Base-by-base conservation (phyloP, 2,329 filamentous ascomycete genomes). In the Scedosporium dehoogii region DNA sequence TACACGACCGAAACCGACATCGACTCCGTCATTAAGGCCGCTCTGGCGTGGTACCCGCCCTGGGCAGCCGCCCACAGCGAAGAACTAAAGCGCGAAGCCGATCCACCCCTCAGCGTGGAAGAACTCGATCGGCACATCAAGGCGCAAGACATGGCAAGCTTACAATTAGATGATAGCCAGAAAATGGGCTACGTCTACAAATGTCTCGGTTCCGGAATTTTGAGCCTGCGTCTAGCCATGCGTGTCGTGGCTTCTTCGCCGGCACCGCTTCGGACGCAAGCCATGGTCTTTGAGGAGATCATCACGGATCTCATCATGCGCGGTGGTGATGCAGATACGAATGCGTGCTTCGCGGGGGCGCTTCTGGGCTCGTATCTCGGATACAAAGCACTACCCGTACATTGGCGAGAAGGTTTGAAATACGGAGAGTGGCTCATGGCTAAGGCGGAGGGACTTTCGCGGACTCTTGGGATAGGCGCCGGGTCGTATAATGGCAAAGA, bases 161-260 rank as follows among this genome's bases (percentile, higher is more conserved):
- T 82, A 46, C 67, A 76, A 57, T 69, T 82, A 18, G 80, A 83
- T 63, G 75, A 79, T 18, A 64, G 66, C 5, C 66, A 68, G 27
- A 74, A 76, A 66, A 81, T 83, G 56, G 81, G 81, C 3, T 82
- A 82, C 63, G 79, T 81, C 27, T 82, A 81, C 69, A 82, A 83
- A 69, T 76, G 77, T 4, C 74, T 83, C 12, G 80, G 80, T 0
- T 74, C 78, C 0, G 79, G 78, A 0, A 70, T 82, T 10, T 65
- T 79, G 18, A 68, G 75, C 10, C 69, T 82, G 7, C 73, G 80
- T 2, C 66, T 76, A 18, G 78, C 75, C 0, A 78, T 82, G 65
- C 70, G 74, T 5, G 70, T 70, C 59, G 62, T 70, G 14, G 65
- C 64, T 4, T 63, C 66, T 3, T 62, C 65, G 4, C 46, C 62